Conservation (phyloP, 2,329 filamentous ascomycete genomes). For the Beauveria scarabaeidicola region DNA sequence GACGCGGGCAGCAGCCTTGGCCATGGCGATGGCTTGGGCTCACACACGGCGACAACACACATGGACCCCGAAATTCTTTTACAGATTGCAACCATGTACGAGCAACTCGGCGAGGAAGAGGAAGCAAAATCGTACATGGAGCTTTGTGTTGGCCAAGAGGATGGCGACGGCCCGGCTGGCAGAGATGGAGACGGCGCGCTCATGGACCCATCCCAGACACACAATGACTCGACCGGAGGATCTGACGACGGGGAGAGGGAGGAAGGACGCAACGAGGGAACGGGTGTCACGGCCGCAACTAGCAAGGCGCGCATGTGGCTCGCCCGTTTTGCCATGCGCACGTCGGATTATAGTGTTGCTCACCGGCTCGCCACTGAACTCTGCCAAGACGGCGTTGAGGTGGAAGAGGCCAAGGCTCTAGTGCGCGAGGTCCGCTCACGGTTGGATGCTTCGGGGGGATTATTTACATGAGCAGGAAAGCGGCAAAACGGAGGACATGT, state of each 20-base stretch:
- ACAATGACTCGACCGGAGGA: slow-evolving; percentile 41
- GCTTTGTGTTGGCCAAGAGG: slow-evolving; percentile 85
- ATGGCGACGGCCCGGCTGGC: slow-evolving; percentile 47
- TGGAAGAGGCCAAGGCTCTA: slow-evolving; percentile 92
- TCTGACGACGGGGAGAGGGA: slow-evolving; percentile 29
- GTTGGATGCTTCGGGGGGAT: slow-evolving; percentile 45
- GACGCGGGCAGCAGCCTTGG: slow-evolving; percentile 53
- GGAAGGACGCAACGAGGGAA: slow-evolving; percentile 41
- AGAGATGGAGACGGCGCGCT: slow-evolving; percentile 32
- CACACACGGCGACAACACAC: slow-evolving; percentile 44
- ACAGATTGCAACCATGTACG: slow-evolving; percentile 84
- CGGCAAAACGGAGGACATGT: background rate
- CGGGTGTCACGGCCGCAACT: slow-evolving; percentile 84
- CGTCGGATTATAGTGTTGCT: slow-evolving; percentile 65
- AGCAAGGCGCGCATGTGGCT: slow-evolving; percentile 93
- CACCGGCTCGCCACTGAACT: slow-evolving; percentile 80
- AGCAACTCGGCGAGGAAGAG: slow-evolving; percentile 65
- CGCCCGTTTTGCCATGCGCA: slow-evolving; percentile 69
- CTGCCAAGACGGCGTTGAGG: slow-evolving; percentile 91
- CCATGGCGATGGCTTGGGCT: slow-evolving; percentile 36
- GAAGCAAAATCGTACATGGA: slow-evolving; percentile 95
- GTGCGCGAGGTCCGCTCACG: slow-evolving; percentile 77
- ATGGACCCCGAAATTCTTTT: slow-evolving; percentile 87
- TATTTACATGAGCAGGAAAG: slow-evolving; percentile 9
- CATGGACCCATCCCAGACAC: slow-evolving; percentile 43